Percentiles rank a stretch among this genome's conserved stretches.
Evolutionary conservation across 768 basidiomycete genomes (phyloP).

Genomic region (Boletellus ananiceps): DNA sequence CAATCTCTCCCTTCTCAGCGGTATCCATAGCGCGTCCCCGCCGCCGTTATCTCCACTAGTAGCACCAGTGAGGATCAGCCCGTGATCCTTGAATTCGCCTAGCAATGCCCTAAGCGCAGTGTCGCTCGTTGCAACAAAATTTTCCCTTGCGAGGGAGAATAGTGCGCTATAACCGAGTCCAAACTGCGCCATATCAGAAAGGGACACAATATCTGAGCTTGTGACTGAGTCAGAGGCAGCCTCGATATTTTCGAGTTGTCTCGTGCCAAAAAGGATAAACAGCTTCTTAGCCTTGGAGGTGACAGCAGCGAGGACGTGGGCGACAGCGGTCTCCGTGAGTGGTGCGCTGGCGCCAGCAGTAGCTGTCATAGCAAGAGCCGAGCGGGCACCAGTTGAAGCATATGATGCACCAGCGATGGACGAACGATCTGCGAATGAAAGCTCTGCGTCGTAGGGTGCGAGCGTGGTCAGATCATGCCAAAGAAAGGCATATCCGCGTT

Average conservation of each 20-base stretch:
- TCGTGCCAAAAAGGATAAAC: conserved; percentile 64
- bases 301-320: conserved; percentile 82
- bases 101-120: conserved; percentile 76
- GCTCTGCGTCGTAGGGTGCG: conserved; percentile 73
- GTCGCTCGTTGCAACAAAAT: conserved; percentile 88
- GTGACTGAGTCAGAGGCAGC: conserved; percentile 7
- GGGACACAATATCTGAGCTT: conserved; percentile 4
- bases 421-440: conserved; percentile 60
- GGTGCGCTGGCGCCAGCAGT: conserved; percentile 33
- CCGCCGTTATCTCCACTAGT: conserved; percentile 41
- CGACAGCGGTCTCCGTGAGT: conserved; percentile 72
- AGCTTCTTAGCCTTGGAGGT: conserved; percentile 83
- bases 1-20: conserved; percentile 73
- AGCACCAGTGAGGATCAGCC: conserved; percentile 55
- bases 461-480: conserved; percentile 93
- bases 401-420: conserved; percentile 51
- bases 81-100: conserved; percentile 90
- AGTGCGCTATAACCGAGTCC: conserved; percentile 63
- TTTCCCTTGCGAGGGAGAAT: conserved; percentile 69
- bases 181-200: conserved; percentile 37
- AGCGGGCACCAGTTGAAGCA: conserved; percentile 27
- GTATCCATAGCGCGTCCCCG: conserved; percentile 78
- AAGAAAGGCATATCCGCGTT: conserved; percentile 65
- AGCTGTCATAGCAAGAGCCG: conserved; percentile 21
- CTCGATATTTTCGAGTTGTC: conserved; percentile 59